Conservation (phyloP, 164 flowering plant species). For the Aristolochia fimbriata region DNA sequence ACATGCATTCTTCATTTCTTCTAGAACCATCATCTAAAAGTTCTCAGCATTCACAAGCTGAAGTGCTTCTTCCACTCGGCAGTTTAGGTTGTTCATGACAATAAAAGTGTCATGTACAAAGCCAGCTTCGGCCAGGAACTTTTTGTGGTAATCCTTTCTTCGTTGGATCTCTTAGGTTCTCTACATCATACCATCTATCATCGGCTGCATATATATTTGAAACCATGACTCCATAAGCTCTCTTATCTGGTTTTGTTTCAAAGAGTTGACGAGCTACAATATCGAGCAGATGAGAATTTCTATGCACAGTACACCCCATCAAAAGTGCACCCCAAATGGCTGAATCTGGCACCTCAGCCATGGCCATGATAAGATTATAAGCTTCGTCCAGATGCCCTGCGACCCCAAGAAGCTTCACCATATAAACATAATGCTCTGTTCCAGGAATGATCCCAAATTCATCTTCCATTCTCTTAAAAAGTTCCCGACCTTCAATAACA, state of each 20-base stretch:
- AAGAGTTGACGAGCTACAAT: conserved; percentile 34
- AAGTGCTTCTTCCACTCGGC: neutral
- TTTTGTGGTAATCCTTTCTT: conserved; percentile 22
- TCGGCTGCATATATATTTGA: conserved; percentile 59
- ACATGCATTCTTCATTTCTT: too few relatives aligned
- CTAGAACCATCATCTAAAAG: neutral
- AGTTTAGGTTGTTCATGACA: neutral
- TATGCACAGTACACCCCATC: conserved; percentile 53
- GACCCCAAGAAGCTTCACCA: conserved; percentile 78
- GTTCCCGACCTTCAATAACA: conserved; percentile 33
- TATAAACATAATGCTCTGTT: conserved; percentile 62
- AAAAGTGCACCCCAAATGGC: conserved; percentile 84
- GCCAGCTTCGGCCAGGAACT: conserved; percentile 59
- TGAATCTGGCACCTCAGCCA: conserved; percentile 41
- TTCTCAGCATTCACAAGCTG: neutral
- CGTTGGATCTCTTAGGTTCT: conserved; percentile 39
- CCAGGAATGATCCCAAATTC: conserved; percentile 36
- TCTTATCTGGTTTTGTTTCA: conserved; percentile 24
- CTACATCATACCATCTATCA: conserved; percentile 66
- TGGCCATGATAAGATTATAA: conserved; percentile 34
- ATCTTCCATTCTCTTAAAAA: conserved; percentile 41
- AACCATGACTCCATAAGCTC: conserved; percentile 58
- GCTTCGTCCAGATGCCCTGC: conserved; percentile 67
- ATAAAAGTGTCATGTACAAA: neutral
- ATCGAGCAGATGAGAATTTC: conserved; percentile 45